Conservation (phyloP, 2,329 filamentous ascomycete genomes). For the Chaetomium olivaceum region DNA sequence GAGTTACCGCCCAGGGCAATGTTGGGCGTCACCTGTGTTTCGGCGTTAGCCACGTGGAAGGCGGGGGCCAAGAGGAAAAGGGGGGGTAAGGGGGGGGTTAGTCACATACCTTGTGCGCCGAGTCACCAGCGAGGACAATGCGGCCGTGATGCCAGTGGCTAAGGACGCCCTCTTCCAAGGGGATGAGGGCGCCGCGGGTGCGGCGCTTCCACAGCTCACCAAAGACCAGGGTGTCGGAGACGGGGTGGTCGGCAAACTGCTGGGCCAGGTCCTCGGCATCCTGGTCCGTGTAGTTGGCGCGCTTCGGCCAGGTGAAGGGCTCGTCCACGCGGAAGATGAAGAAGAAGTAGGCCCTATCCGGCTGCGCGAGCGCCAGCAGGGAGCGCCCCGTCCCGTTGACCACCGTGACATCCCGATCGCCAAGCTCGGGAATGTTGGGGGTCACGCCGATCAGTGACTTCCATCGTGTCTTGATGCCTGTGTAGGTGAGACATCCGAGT, state of each 20-base stretch:
- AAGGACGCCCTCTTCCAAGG: neutral
- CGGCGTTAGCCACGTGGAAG: neutral
- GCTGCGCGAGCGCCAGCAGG: neutral
- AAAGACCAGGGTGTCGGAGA: neutral
- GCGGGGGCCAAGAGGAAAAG: neutral
- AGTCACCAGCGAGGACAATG: neutral
- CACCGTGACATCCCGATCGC: neutral
- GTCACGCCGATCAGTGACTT: neutral
- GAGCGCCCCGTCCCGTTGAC: neutral
- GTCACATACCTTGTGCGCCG: neutral
- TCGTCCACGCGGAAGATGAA: constrained; percentile 1
- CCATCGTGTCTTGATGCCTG: neutral
- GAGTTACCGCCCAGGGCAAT: constrained; percentile 3
- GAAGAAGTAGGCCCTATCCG: neutral
- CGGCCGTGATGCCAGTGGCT: constrained; percentile 1
- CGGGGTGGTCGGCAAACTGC: neutral
- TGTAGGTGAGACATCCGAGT: neutral
- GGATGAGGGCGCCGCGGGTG: neutral
- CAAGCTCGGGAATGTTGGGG: constrained; percentile 3
- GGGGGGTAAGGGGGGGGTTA: too few species aligned
- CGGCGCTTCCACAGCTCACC: constrained; percentile 1
- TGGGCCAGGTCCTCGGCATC: constrained; percentile 1
- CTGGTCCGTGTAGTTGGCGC: neutral
- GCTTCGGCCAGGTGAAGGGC: neutral
- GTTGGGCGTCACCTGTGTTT: neutral